Conservation (phyloP, 148 eudicot species). For the Beta vulgaris region DNA sequence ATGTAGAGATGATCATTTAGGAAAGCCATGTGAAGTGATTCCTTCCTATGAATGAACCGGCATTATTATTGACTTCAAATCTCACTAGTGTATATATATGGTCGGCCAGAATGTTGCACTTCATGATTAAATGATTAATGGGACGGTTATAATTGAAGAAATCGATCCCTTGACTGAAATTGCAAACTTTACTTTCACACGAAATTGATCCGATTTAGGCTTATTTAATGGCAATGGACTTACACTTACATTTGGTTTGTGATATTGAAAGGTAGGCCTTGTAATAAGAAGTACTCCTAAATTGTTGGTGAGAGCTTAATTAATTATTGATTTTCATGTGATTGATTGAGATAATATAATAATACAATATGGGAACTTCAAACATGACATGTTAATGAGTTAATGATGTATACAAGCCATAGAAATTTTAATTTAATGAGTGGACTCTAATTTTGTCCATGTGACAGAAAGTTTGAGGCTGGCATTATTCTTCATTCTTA, state of each 20-base stretch:
- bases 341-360: conserved; percentile 1
- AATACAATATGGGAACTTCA: not conserved
- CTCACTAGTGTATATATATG: not conserved
- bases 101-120: not conserved
- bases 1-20: not conserved
- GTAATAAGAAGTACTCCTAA: not conserved
- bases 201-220: too few species aligned
- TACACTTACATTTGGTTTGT: not conserved
- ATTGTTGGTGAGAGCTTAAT: conserved; percentile 1
- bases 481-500: conserved; percentile 13
- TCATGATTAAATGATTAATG: conserved; percentile 8
- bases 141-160: too few species aligned
- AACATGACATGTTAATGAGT: conserved; percentile 8
- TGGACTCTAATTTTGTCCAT: not conserved
- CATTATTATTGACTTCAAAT: conserved; percentile 3
- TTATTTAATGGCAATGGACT: not conserved
- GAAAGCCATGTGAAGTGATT: conserved; percentile 27
- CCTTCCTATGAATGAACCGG: conserved; percentile 14
- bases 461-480: not conserved
- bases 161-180: too few species aligned
- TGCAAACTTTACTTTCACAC: too few species aligned
- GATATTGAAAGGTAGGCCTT: not conserved
- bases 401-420: too few species aligned
- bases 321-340: not conserved
- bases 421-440: not conserved